phyloP scores from a whole-genome alignment of 2,329 filamentous ascomycete species.

The Dothistroma pini region DNA sequence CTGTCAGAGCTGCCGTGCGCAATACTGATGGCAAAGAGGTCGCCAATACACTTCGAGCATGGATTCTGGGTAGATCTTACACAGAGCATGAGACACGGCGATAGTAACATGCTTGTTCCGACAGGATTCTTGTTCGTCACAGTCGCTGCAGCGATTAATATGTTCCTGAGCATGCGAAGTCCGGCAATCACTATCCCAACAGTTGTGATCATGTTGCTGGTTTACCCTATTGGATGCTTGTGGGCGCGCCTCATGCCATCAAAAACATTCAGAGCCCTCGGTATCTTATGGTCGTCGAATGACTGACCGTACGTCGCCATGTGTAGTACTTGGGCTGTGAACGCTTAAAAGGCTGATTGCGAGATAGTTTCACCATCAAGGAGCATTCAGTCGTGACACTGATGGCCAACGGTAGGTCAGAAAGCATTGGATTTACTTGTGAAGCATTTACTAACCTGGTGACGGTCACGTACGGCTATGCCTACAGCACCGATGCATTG shows the following conservation, averaged over 20 bases:
- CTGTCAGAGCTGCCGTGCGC: constrained; percentile 44
- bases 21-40: constrained; percentile 43
- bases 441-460: not conserved
- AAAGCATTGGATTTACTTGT: not conserved
- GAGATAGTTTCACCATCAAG: constrained; percentile 50
- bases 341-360: not conserved
- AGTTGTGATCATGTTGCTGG: constrained; percentile 78
- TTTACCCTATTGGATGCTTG: constrained; percentile 74
- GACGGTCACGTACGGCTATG: constrained; percentile 19
- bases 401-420: constrained; percentile 18
- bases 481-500: constrained; percentile 52
- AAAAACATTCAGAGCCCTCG: constrained; percentile 35
- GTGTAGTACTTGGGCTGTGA: not conserved
- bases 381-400: constrained; percentile 49
- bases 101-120: no score
- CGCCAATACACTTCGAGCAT: constrained; percentile 42
- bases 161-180: constrained; percentile 86
- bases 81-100: not conserved
- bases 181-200: constrained; percentile 84
- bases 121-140: constrained; percentile 44
- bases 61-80: constrained; percentile 33
- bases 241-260: constrained; percentile 69
- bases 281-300: constrained; percentile 32
- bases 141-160: constrained; percentile 50
- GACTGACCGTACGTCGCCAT: constrained; percentile 42